Base-by-base conservation (phyloP, 1,284 basidiomycete genomes). In the Ustilago crameri region DNA sequence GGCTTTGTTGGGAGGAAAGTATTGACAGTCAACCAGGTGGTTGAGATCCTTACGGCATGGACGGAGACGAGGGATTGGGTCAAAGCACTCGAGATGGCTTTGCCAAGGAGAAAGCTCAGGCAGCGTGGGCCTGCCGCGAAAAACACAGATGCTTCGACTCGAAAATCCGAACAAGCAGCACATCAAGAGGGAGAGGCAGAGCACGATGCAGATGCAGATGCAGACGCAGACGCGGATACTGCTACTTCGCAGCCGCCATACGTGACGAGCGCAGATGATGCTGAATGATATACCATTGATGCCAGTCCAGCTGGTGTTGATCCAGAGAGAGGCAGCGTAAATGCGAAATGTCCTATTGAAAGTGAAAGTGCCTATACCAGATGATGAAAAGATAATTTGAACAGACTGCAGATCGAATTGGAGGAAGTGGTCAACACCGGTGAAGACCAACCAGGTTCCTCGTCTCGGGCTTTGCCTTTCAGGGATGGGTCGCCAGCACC, bases 11-110 rank as follows among this genome's bases (percentile, higher is more conserved):
- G 69, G 9, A 52, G 96, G 58, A 98, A 97, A 81, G 93, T 99
- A 24, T 86, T 99, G 67, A 98, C 96, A 0, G 94, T 99, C 54
- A 98, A 99, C 81, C 95, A 98, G 85, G 89, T 87, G 17, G 92
- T 95, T 80, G 93, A 96, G 83, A 97, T 98, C 74, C 87, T 98
- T 58, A 84, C 94, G 9, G 90, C 91, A 72, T 98, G 93, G 91
- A 87, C 91, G 3, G 70, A 80, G 68, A 80, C 75, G 15, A 51
- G 64, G 46, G 71, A 75, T 37, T 81, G 80, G 80, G 71, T 69
- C 15, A 53, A 59, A 22, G 76, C 80, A 10, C 87, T 98, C 55
- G 60, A 65, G 37, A 57, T 58, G 44, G 57, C 53, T 15, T 27
- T 73, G n/a, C 70, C 64, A 3, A 37, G 57, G 38, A 56, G 67